phyloP scores from a whole-genome alignment of 1,139 yeast species.

The Candida buenavistaensis region DNA sequence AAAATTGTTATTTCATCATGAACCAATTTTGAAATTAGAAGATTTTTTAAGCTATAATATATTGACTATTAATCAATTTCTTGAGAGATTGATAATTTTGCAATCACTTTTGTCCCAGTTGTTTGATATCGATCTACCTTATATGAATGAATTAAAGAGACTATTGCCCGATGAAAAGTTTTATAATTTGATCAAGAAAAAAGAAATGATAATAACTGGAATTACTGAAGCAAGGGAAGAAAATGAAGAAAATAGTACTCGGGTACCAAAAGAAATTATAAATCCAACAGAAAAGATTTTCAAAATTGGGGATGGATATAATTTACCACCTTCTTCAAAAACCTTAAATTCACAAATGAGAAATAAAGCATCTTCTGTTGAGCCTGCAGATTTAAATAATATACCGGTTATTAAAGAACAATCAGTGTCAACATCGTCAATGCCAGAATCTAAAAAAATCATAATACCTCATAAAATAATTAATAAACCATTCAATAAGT shows the following conservation, averaged over 20 bases:
- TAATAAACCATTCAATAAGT: constrained; percentile 41
- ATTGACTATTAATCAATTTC: constrained; percentile 35
- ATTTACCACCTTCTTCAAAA: constrained; percentile 43
- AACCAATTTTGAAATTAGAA: constrained; percentile 30
- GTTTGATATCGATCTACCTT: constrained; percentile 33
- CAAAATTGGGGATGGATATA: constrained; percentile 37
- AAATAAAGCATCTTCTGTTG: constrained; percentile 22
- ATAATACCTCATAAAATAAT: constrained; percentile 47
- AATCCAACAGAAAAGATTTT: constrained; percentile 28
- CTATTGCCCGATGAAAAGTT: constrained; percentile 37
- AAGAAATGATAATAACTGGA: constrained; percentile 32
- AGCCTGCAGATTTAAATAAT: constrained; percentile 14
- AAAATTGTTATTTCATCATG: constrained; percentile 23
- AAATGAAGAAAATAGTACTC: constrained; percentile 13
- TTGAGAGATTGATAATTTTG: constrained; percentile 40
- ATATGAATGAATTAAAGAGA: constrained; percentile 27
- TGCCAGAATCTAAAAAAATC: constrained; percentile 19
- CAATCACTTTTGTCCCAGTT: constrained; percentile 30
- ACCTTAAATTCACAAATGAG: constrained; percentile 35
- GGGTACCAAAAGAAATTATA: constrained; percentile 12
- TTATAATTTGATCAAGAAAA: constrained; percentile 36
- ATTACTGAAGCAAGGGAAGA: constrained; percentile 17
- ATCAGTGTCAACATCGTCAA: constrained; percentile 8
- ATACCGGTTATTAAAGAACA: constrained; percentile 14
- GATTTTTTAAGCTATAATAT: constrained; percentile 32